Conservation (phyloP, 2,329 filamentous ascomycete genomes). For the Neurospora sp. region DNA sequence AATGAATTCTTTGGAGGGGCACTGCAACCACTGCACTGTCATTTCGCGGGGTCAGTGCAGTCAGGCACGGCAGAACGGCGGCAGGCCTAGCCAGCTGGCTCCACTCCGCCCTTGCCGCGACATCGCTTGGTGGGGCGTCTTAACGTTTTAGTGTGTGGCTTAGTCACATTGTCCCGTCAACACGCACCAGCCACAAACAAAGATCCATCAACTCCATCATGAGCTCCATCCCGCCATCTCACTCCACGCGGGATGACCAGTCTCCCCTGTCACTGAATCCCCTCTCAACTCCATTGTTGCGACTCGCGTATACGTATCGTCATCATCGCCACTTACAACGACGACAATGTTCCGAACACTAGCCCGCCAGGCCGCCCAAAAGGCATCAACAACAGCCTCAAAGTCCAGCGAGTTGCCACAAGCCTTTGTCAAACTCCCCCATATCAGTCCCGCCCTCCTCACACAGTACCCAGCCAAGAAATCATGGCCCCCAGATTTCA, state of each 20-base stretch:
- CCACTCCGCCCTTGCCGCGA: neutral
- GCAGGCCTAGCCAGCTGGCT: neutral
- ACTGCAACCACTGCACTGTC: neutral
- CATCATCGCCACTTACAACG: neutral
- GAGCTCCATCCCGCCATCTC: neutral
- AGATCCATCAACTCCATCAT: neutral
- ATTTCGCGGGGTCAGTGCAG: neutral
- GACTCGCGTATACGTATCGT: neutral
- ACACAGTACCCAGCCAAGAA: constrained; percentile 37
- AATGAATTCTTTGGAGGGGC: neutral
- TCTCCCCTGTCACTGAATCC: neutral
- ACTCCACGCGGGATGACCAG: neutral
- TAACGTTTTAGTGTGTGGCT: neutral
- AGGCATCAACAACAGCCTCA: constrained; percentile 17
- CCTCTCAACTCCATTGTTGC: neutral
- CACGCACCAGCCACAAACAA: neutral
- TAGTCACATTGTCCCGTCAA: neutral
- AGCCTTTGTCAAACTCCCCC: constrained; percentile 47
- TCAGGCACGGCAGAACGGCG: neutral
- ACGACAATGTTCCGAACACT: constrained; percentile 37
- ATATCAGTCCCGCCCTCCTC: neutral
- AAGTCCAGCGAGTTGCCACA: constrained; percentile 12
- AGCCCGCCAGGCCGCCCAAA: constrained; percentile 28
- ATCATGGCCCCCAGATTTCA: constrained; percentile 70
- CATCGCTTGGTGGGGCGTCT: neutral